These are phyloP conservation scores for Croton setiger DNA, from an alignment of 441 rosid species.

Conservation along the genomic window DNA sequence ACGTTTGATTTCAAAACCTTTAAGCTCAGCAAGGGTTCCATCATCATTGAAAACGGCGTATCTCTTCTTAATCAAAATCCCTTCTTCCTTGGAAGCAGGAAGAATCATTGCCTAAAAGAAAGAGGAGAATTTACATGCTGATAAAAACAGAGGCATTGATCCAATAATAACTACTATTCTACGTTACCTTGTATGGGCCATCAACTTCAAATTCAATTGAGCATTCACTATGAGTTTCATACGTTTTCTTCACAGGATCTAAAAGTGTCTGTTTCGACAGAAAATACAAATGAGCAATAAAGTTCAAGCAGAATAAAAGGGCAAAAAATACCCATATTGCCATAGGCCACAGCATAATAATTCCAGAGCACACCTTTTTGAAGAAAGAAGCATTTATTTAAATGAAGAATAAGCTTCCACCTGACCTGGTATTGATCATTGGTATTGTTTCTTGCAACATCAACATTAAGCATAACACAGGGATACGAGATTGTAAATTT, in stretches of 20 bases:
- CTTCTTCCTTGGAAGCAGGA: slow-evolving; percentile 99
- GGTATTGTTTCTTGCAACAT: slow-evolving; percentile 93
- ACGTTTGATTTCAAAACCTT: slow-evolving; percentile 99
- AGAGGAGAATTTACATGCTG: slow-evolving; percentile 11
- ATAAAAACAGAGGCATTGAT: slow-evolving; percentile 18
- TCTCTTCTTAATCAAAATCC: slow-evolving; percentile 91
- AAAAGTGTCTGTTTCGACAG: slow-evolving; percentile 63
- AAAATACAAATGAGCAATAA: slow-evolving; percentile 17
- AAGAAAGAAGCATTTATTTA: slow-evolving; percentile 9
- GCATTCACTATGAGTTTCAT: slow-evolving; percentile 88
- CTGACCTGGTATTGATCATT: slow-evolving; percentile 96
- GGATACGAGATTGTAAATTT: slow-evolving; percentile 95
- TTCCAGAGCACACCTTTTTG: slow-evolving; percentile 6
- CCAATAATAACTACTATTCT: slow-evolving; percentile 9
- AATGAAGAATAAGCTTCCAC: slow-evolving; percentile 17
- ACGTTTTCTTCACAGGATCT: slow-evolving; percentile 76
- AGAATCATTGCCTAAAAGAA: slow-evolving; percentile 87
- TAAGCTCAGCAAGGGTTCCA: slow-evolving; percentile 98
- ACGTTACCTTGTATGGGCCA: slow-evolving; percentile 96
- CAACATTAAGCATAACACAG: slow-evolving; percentile 98
- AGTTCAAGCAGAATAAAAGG: slow-evolving; percentile 21
- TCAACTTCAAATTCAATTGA: slow-evolving; percentile 99
- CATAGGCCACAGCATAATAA: slow-evolving; percentile 3
- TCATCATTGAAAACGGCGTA: slow-evolving; percentile 99
- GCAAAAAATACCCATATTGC: slow-evolving; percentile 9